Conservation (phyloP, 352 stramenopile genomes). For the Halophytophthora polymorphica region DNA sequence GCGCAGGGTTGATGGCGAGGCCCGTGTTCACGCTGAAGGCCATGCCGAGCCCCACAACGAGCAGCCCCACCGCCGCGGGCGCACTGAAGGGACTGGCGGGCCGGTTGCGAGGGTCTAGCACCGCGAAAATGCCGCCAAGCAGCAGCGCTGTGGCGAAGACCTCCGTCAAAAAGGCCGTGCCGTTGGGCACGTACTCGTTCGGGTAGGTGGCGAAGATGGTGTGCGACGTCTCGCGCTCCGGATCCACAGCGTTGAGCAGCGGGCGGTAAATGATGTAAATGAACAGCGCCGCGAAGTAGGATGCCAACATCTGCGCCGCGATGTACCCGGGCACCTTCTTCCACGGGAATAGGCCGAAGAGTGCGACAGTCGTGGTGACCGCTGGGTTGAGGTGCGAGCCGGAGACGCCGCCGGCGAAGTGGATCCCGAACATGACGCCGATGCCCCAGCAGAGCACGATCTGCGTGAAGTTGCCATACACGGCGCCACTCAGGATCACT, state of each 20-base stretch:
- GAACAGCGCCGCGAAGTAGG: conserved; percentile 37
- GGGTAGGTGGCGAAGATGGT: conserved; percentile 55
- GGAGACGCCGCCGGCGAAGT: conserved; percentile 37
- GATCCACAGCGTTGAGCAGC: conserved; percentile 45
- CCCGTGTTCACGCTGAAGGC: conserved; percentile 55
- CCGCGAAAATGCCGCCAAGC: conserved; percentile 40
- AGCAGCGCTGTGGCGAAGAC: conserved; percentile 46
- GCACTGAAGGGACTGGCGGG: conserved; percentile 30
- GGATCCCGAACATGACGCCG: conserved; percentile 44
- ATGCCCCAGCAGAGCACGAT: conserved; percentile 44
- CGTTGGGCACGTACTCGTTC: conserved; percentile 35
- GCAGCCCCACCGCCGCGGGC: conserved; percentile 33
- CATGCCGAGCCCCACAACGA: conserved; percentile 56
- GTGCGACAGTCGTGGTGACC: conserved; percentile 25
- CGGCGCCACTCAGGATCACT: conserved; percentile 24
- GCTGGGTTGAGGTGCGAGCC: conserved; percentile 47
- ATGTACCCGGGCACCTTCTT: conserved; percentile 49
- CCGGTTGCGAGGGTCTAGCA: conserved; percentile 49
- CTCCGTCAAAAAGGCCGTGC: conserved; percentile 44
- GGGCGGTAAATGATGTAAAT: conserved; percentile 54
- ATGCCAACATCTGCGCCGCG: conserved; percentile 35
- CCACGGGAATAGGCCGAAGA: conserved; percentile 41
- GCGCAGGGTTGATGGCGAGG: conserved; percentile 53
- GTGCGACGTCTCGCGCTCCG: conserved; percentile 30
- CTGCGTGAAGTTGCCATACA: conserved; percentile 33